Evolutionary conservation across 2,329 filamentous ascomycete genomes (phyloP).

Genomic region (Colletotrichum sp.): DNA sequence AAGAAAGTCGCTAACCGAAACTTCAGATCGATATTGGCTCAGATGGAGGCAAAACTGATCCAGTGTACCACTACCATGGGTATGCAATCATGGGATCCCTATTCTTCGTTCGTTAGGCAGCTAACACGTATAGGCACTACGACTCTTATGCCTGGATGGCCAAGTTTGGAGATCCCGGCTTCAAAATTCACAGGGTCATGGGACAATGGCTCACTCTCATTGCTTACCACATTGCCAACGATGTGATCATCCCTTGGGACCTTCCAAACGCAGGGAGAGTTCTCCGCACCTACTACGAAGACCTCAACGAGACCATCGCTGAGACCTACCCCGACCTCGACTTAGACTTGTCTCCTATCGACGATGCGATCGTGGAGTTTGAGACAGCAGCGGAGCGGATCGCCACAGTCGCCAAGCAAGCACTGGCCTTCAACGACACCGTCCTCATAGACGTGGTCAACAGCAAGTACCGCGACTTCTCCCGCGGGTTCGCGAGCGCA

Average conservation of each 20-base stretch:
- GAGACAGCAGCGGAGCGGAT: slow-evolving; percentile 1
- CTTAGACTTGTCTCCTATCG: background rate
- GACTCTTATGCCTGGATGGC: slow-evolving; percentile 53
- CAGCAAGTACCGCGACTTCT: slow-evolving; percentile 14
- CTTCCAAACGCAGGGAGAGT: slow-evolving; percentile 9
- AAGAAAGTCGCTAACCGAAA: background rate
- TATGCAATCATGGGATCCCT: background rate
- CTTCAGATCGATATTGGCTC: slow-evolving; percentile 5
- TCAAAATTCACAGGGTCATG: slow-evolving; percentile 52
- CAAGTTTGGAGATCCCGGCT: slow-evolving; percentile 54
- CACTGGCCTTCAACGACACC: slow-evolving; percentile 5
- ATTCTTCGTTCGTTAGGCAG: fast-evolving
- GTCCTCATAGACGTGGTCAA: background rate
- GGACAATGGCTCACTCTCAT: slow-evolving; percentile 36
- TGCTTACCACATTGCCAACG: slow-evolving; percentile 14
- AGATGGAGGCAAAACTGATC: slow-evolving; percentile 10
- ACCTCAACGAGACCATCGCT: slow-evolving; percentile 4
- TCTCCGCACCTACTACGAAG: slow-evolving; percentile 7
- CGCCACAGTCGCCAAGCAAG: background rate
- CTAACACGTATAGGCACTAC: background rate
- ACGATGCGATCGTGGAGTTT: background rate
- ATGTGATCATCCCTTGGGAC: slow-evolving; percentile 13
- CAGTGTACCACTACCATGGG: slow-evolving; percentile 14
- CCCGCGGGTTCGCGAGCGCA: slow-evolving; percentile 9
- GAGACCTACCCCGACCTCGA: background rate